These are phyloP conservation scores for Cokeromyces recurvatus DNA, from an alignment of 371 early-diverging fungal genomes.

Conservation along the genomic window DNA sequence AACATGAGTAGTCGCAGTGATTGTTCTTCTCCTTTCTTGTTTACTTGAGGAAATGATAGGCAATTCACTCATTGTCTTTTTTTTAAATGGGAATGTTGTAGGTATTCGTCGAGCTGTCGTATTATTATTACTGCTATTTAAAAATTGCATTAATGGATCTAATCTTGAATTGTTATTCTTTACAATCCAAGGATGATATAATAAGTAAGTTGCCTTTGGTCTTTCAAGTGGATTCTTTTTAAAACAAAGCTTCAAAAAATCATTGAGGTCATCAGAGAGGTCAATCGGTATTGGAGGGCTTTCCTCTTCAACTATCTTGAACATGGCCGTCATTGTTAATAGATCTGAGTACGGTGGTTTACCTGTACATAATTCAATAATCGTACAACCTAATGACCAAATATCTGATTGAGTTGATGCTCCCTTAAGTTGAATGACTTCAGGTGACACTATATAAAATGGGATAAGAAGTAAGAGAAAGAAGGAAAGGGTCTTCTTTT, in stretches of 20 bases:
- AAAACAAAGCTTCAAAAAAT: conserved; percentile 79
- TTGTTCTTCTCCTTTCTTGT: too few species aligned
- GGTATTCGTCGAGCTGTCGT: too few species aligned
- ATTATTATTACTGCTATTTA: too few species aligned
- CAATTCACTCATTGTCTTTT: too few species aligned
- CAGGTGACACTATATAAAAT: conserved; percentile 81
- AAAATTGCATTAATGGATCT: too few species aligned
- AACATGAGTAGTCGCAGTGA: too few species aligned
- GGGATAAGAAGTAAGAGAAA: neutral
- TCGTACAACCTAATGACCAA: conserved; percentile 88
- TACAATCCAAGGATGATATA: conserved; percentile 73
- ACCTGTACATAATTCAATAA: conserved; percentile 86
- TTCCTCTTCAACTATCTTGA: conserved; percentile 87
- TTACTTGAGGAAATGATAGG: too few species aligned
- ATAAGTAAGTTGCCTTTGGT: conserved; percentile 50
- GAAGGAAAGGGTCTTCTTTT: conserved; percentile 11
- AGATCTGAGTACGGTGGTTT: conserved; percentile 84
- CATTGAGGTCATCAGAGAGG: conserved; percentile 67
- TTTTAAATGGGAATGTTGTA: too few species aligned
- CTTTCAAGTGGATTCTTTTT: conserved; percentile 70
- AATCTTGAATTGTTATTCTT: too few species aligned
- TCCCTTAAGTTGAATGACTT: conserved; percentile 85
- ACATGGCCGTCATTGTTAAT: conserved; percentile 86
- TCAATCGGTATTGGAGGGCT: conserved; percentile 77
- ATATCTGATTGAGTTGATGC: conserved; percentile 84